Conservation (phyloP, 805 yeast genomes). For the Spathaspora sp. region DNA sequence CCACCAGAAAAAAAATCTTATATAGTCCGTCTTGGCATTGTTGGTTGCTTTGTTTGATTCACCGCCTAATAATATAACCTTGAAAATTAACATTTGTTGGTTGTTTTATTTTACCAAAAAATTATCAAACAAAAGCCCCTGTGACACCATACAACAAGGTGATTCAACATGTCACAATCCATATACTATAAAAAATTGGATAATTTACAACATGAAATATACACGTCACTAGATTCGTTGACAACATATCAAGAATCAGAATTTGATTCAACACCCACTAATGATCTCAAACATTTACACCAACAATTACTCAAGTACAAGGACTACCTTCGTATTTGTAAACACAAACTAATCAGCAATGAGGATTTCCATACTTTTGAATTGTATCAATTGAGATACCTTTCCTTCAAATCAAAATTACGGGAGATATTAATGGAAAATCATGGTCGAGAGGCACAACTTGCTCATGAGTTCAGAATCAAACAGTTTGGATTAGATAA, state of each 20-base stretch:
- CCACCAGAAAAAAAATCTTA: too few species aligned
- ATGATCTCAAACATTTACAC: neutral
- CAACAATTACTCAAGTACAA: constrained; percentile 6
- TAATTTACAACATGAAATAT: constrained; percentile 4
- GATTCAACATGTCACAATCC: neutral
- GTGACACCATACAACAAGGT: too few species aligned
- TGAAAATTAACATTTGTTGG: too few species aligned
- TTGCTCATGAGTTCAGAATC: constrained; percentile 29
- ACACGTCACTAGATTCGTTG: constrained; percentile 4
- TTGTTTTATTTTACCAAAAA: too few species aligned
- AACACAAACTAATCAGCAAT: constrained; percentile 6
- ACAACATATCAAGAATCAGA: neutral
- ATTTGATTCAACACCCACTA: neutral
- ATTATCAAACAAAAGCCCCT: too few species aligned
- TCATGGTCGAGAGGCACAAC: constrained; percentile 21
- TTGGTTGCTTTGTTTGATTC: too few species aligned
- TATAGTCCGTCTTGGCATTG: too few species aligned
- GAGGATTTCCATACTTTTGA: neutral
- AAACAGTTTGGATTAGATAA: constrained; percentile 14
- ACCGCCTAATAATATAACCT: too few species aligned
- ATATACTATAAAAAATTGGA: constrained; percentile 4
- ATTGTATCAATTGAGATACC: constrained; percentile 10
- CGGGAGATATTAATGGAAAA: constrained; percentile 27
- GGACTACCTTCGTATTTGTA: constrained; percentile 11
- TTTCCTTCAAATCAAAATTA: constrained; percentile 21